Percentiles rank a stretch among this genome's conserved stretches.
These are phyloP conservation scores for Raphanus raphanistrum DNA, from an alignment of 345 rosid species.

Conservation along the genomic window DNA sequence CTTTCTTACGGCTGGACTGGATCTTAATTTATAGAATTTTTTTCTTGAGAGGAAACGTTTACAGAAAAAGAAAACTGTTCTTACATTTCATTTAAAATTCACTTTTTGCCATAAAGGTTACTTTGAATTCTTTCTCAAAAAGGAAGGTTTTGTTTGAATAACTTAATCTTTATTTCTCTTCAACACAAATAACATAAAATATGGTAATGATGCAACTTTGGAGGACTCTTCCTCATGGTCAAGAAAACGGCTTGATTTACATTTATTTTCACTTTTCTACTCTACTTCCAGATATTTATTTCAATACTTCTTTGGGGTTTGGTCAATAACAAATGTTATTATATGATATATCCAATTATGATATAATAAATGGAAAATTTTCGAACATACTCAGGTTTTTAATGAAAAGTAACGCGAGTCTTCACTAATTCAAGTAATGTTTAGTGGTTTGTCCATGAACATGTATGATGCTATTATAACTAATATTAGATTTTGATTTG, in stretches of 20 bases:
- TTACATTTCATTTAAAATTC: background rate
- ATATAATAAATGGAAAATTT: background rate
- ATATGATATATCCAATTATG: background rate
- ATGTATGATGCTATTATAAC: no score
- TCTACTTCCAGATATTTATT: background rate
- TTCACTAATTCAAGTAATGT: no score
- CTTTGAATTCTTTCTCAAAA: slow-evolving; percentile 4
- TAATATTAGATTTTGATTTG: no score
- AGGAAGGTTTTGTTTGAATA: background rate
- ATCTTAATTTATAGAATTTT: background rate
- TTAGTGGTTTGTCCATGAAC: no score
- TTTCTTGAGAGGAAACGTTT: background rate
- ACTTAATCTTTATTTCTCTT: background rate
- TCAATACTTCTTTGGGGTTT: background rate
- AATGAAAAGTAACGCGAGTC: background rate
- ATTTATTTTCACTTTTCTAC: background rate
- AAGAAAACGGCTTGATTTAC: background rate
- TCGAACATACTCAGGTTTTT: background rate
- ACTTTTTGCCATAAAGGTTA: slow-evolving; percentile 4
- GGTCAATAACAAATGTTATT: background rate
- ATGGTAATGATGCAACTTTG: background rate
- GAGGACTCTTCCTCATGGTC: background rate
- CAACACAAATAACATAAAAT: background rate
- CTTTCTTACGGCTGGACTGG: background rate
- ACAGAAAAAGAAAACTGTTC: background rate